Evolutionary conservation across 495 filamentous ascomycete species (phyloP).

Genomic region (Corynascus novoguineensis): DNA sequence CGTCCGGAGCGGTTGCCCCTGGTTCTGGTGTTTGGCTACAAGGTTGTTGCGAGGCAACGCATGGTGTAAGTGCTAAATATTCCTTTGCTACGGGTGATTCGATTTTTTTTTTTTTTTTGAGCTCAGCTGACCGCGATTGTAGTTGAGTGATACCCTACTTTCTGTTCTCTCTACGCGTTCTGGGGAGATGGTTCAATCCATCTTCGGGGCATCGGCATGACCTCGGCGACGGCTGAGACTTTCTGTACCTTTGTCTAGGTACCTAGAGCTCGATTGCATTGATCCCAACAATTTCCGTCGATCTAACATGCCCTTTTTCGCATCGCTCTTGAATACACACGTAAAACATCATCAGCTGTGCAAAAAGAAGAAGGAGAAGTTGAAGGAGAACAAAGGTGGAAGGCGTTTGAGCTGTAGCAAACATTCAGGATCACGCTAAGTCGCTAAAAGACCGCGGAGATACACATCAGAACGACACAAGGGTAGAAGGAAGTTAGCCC

Average conservation of each 20-base stretch:
- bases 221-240: neutral
- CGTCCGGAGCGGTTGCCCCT: constrained; percentile 58
- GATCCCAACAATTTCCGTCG: too few relatives aligned
- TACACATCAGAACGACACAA: too few relatives aligned
- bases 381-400: too few relatives aligned
- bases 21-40: constrained; percentile 83
- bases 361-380: too few relatives aligned
- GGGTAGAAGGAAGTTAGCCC: too few relatives aligned
- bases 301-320: too few relatives aligned
- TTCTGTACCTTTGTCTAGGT: neutral
- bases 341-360: too few relatives aligned
- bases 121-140: constrained; percentile 8
- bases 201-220: constrained; percentile 49
- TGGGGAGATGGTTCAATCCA: constrained; percentile 68
- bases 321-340: too few relatives aligned
- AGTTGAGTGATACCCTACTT: constrained; percentile 71
- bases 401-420: too few relatives aligned
- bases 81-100: too few relatives aligned
- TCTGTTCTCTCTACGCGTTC: constrained; percentile 67
- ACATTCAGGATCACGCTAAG: too few relatives aligned
- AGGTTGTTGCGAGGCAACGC: constrained; percentile 87
- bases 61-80: constrained; percentile 80
- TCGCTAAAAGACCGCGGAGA: too few relatives aligned
- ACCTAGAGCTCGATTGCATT: neutral
- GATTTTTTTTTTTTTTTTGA: neutral